These are phyloP conservation scores for Diospyros kaki DNA, from an alignment of 148 eudicot species.

Conservation along the genomic window DNA sequence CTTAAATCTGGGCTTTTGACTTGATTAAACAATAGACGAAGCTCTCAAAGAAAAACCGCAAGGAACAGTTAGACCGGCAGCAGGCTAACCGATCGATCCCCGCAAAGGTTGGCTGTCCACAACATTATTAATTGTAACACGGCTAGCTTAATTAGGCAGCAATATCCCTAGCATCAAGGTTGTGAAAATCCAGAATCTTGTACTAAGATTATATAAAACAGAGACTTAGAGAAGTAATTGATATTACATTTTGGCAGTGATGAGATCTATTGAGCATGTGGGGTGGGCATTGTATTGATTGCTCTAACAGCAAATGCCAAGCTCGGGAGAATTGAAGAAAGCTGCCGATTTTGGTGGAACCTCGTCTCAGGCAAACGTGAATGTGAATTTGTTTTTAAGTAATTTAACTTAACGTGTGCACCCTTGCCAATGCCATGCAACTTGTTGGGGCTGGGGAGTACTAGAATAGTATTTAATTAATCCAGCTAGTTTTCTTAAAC, in stretches of 20 bases:
- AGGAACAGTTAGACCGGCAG: neutral
- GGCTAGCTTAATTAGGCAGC: neutral
- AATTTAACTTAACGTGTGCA: no score
- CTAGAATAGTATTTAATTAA: no score
- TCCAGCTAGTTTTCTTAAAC: no score
- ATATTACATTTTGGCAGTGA: neutral
- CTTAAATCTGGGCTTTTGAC: slow-evolving; percentile 2
- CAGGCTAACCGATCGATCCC: neutral
- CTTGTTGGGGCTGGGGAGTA: no score
- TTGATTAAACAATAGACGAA: neutral
- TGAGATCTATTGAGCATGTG: neutral
- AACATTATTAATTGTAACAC: neutral
- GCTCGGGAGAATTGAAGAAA: no score
- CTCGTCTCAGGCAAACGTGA: no score
- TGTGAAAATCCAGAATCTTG: neutral
- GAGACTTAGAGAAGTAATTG: neutral
- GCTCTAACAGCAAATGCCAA: slow-evolving; percentile 2
- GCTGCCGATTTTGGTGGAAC: no score
- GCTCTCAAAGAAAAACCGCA: neutral
- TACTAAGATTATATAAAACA: neutral
- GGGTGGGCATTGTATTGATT: neutral
- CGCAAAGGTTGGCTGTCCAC: neutral
- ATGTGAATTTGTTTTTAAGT: no score
- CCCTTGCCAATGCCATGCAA: no score
- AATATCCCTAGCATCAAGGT: neutral